Conservation (phyloP, 768 basidiomycete species). For the Mycena capillaripes region DNA sequence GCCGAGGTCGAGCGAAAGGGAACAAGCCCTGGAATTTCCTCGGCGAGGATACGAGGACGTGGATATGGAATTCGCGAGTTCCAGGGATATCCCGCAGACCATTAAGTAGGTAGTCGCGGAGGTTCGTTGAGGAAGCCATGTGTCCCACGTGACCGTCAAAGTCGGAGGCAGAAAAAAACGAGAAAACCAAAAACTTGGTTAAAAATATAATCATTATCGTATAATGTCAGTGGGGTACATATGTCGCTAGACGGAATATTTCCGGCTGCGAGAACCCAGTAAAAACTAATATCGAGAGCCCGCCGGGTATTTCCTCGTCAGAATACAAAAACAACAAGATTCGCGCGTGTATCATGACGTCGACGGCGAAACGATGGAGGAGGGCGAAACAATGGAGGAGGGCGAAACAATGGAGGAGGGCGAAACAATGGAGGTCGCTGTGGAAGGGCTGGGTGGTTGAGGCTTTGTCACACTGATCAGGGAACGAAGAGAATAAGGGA, state of each 20-base stretch:
- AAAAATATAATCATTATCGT: too few relatives aligned
- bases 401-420: not conserved
- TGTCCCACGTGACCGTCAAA: slow-evolving; percentile 22
- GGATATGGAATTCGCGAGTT: slow-evolving; percentile 79
- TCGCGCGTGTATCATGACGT: too few relatives aligned
- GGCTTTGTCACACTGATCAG: slow-evolving; percentile 3
- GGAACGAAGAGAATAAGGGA: not conserved
- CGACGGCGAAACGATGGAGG: not conserved
- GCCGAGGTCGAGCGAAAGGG: slow-evolving; percentile 79
- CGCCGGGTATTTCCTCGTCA: not conserved
- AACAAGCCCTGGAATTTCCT: slow-evolving; percentile 78
- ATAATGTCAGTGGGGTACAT: not conserved
- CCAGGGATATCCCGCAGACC: slow-evolving; percentile 73
- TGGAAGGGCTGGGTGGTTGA: slow-evolving; percentile 16
- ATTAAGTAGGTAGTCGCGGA: slow-evolving; percentile 74
- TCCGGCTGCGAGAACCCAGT: not conserved
- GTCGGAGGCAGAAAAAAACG: not conserved
- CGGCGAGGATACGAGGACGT: slow-evolving; percentile 79
- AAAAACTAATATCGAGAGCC: not conserved
- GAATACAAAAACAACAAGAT: too few relatives aligned
- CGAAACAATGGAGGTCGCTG: not conserved
- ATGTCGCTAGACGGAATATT: too few relatives aligned
- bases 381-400: too few relatives aligned
- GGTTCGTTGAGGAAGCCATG: slow-evolving; percentile 43
- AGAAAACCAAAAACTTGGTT: too few relatives aligned